phyloP scores from a whole-genome alignment of 306 rosid genomes.

The Prunus persica region Prunus_persica_NCBIv2 NC_034014.1:30386001-30386500 shows the following conservation, averaged over 20 bases:
- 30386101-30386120: slow-evolving; percentile 58
- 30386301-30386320: slow-evolving; percentile 14
- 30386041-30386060: slow-evolving; percentile 16
- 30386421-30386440: neutral
- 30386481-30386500: slow-evolving; percentile 19
- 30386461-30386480: slow-evolving; percentile 24
- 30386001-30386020: neutral
- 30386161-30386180: no score
- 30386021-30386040: slow-evolving; percentile 17
- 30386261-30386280: slow-evolving; percentile 12
- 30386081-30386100: slow-evolving; percentile 58
- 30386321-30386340: slow-evolving; percentile 15
- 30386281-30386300: slow-evolving; percentile 11
- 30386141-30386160: neutral
- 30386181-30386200: no score
- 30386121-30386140: slow-evolving; percentile 33
- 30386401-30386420: slow-evolving; percentile 15
- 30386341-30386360: slow-evolving; percentile 13
- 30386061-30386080: slow-evolving; percentile 41
- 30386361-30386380: slow-evolving; percentile 10
- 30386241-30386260: neutral
- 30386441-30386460: slow-evolving; percentile 14
- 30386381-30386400: neutral
- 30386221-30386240: no score
- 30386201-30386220: no score